phyloP scores from a whole-genome alignment of 371 early-diverging fungal genomes.

The Syncephalastrum monosporum region DNA sequence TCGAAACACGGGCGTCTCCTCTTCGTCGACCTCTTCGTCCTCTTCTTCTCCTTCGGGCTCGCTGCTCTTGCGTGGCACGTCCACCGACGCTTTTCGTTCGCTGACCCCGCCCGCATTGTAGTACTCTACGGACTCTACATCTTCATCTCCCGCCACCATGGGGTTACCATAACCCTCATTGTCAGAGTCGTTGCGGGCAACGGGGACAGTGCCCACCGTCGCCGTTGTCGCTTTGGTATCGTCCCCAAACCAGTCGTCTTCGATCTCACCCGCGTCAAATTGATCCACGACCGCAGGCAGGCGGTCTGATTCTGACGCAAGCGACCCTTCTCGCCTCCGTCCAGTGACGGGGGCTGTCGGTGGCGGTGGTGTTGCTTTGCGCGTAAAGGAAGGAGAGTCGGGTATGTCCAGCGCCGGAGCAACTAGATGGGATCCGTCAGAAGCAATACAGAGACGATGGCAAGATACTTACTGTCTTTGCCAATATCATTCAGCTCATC shows the following conservation, averaged over 20 bases:
- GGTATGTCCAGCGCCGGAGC: constrained; percentile 11
- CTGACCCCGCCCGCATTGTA: constrained; percentile 11
- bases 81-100: constrained; percentile 12
- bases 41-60: constrained; percentile 8
- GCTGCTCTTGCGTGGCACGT: constrained; percentile 31
- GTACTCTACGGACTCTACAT: constrained; percentile 46
- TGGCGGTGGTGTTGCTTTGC: constrained; percentile 38
- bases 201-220: background rate
- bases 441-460: background rate
- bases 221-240: constrained; percentile 14
- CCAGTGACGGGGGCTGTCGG: constrained; percentile 43
- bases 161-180: constrained; percentile 44
- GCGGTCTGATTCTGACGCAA: constrained; percentile 20
- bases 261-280: constrained; percentile 46
- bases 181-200: constrained; percentile 26
- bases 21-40: background rate
- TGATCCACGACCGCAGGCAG: constrained; percentile 44
- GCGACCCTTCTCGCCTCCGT: constrained; percentile 24
- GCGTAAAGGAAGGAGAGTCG: constrained; percentile 8
- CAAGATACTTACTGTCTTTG: constrained; percentile 26
- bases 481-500: constrained; percentile 36
- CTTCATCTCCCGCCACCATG: constrained; percentile 60
- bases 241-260: constrained; percentile 59
- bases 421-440: background rate
- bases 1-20: constrained; percentile 7